Base-by-base conservation (phyloP, 2,329 filamentous ascomycete genomes). In the Colletotrichum musae region DNA sequence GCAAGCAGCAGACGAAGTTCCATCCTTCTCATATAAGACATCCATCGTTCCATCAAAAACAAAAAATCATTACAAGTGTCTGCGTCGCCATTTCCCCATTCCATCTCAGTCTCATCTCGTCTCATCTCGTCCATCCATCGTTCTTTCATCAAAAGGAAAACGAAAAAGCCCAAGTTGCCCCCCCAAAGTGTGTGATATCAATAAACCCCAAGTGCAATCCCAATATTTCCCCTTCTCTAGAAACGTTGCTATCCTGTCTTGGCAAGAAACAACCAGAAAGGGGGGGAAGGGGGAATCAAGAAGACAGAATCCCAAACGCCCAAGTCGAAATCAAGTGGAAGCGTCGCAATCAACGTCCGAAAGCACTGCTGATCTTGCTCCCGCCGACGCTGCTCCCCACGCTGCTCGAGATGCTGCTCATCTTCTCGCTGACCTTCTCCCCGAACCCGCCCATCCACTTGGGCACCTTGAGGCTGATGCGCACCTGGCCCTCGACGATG, bases 401-500 rank as follows among this genome's bases (percentile, higher is more conserved):
- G 58, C 80, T 86, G 72, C 81, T 86, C 26, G 80, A 82, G 16
- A 87, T 80, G 53, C 82, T 86, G 74, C 83, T 88, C 73, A 87
- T 79, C 41, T 82, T 86, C 53, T 85, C 83, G 70, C 79, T 84
- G 62, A 86, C 75, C 67, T 80, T 80, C 5, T 82, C 82, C 15
- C 85, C 83, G 59, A 83, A 75, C 77, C 84, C 86, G 70, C 81
- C 77, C 71, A 84, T 76, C 80, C 85, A 87, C 74, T 84, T 83
- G 10, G 87, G 86, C 48, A 85, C 79, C 81, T 88, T 88, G 52
- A 90, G 79, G 61, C 81, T 87, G 73, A 90, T 80, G 53, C 87
- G 82, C 18, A 97, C 88, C 74, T 94, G 90, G 0, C 94, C 95
- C 80, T 99, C 95, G 45, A 96, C 94, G 45, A 97, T 85, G 76